phyloP scores from a whole-genome alignment of 2,329 filamentous ascomycete species.

The Epichloe elymi region DNA sequence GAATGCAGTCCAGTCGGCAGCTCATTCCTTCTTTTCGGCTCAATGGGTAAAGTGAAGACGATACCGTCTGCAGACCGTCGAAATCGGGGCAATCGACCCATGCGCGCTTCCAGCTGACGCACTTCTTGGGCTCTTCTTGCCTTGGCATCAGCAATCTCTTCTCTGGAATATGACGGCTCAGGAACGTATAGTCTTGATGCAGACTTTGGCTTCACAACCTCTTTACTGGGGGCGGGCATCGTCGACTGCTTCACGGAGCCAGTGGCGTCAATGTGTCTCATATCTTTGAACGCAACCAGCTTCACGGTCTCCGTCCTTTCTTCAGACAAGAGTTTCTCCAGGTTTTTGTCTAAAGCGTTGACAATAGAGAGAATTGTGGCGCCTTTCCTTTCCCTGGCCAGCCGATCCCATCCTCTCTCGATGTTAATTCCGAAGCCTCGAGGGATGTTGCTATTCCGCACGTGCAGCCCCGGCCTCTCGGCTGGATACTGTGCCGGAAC shows the following conservation, averaged over 20 bases:
- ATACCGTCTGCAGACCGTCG: conserved; percentile 56
- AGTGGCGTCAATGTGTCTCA: conserved; percentile 28
- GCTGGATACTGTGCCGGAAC: conserved; percentile 53
- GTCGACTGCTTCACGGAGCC: conserved; percentile 1
- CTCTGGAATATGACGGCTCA: conserved; percentile 38
- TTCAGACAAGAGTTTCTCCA: conserved; percentile 57
- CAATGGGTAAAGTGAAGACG: conserved; percentile 56
- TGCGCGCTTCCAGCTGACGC: conserved; percentile 61
- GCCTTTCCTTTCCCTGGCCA: conserved; percentile 41
- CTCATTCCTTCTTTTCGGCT: conserved; percentile 46
- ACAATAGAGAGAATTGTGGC: conserved; percentile 52
- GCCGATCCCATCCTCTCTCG: conserved; percentile 56
- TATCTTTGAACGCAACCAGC: conserved; percentile 48
- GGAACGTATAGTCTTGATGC: conserved; percentile 22
- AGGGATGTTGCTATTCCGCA: conserved; percentile 57
- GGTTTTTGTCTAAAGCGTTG: conserved; percentile 57
- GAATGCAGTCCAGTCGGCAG: conserved; percentile 48
- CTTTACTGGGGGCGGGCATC: conserved; percentile 1
- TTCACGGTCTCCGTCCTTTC: conserved; percentile 62
- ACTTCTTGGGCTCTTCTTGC: conserved; percentile 51
- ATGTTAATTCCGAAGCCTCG: conserved; percentile 64
- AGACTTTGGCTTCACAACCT: conserved; percentile 6
- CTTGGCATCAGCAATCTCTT: conserved; percentile 50
- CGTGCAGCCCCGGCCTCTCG: conserved; percentile 42
- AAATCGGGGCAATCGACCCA: conserved; percentile 54